phyloP scores from a whole-genome alignment of 306 rosid genomes.

The Inga oerstediana region DNA sequence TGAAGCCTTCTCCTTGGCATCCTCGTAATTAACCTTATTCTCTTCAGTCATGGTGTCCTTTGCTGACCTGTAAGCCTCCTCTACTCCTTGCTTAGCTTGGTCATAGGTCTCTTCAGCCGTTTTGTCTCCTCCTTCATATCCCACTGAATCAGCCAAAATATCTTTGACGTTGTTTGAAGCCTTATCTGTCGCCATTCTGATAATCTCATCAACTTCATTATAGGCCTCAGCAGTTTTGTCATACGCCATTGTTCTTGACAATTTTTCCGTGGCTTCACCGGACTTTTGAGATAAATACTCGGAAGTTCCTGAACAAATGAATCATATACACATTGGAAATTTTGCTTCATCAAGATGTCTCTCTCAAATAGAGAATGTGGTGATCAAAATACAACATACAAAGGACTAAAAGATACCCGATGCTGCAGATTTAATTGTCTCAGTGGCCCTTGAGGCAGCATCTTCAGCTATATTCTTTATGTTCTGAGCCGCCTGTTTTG shows the following conservation, averaged over 20 bases:
- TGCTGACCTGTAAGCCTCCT: slow-evolving; percentile 29
- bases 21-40: slow-evolving; percentile 49
- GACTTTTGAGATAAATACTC: slow-evolving; percentile 42
- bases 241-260: slow-evolving; percentile 30
- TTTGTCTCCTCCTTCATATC: slow-evolving; percentile 29
- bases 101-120: slow-evolving; percentile 41
- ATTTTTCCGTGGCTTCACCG: slow-evolving; percentile 22
- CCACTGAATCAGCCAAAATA: slow-evolving; percentile 2
- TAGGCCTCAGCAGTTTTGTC: slow-evolving; percentile 18
- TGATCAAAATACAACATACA: neutral
- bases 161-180: slow-evolving; percentile 32
- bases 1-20: slow-evolving; percentile 67
- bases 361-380: neutral
- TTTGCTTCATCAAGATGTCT: neutral
- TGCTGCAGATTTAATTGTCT: slow-evolving; percentile 43
- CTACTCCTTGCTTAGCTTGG: slow-evolving; percentile 36
- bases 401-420: slow-evolving; percentile 43
- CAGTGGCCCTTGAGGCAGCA: slow-evolving; percentile 51
- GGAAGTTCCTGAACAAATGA: slow-evolving; percentile 39
- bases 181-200: slow-evolving; percentile 36
- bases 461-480: slow-evolving; percentile 41
- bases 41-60: slow-evolving; percentile 38
- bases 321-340: neutral
- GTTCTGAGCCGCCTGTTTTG: slow-evolving; percentile 21
- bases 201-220: slow-evolving; percentile 20